Base-by-base conservation (phyloP, 192 early-diverging fungal genomes). In the Phlyctochytrium planicorne region DNA sequence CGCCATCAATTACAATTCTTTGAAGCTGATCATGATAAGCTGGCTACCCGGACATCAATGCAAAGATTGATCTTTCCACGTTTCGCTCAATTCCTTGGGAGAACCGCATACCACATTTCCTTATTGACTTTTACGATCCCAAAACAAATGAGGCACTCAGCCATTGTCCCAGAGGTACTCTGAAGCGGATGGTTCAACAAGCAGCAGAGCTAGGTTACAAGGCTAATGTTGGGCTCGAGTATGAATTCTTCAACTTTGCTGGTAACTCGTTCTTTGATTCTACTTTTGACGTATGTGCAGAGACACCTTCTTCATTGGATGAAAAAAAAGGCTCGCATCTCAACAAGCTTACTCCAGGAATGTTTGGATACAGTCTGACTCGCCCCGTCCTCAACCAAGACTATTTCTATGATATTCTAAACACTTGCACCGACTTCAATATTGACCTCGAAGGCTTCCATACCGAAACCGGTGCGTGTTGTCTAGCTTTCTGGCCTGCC, bases 231-330 rank as follows among this genome's bases (percentile, higher is more conserved):
- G 81, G 89, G 2, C 73, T 89, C 24, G 89, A 91, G 69, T 88
- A 87, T 63, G 90, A 90, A 63, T 94, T 90, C 66, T 94, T 84
- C 75, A 90, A 89, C 68, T 92, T 91, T 72, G 84, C 86, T 78
- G 90, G 90, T 91, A 52, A 30, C 35, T 23, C 24, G 53, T 63
- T n/a, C n/a, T 52, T 32, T 63, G 10, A 63, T 16, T 53, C 24
- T 6, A 36, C 30, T 31, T 62, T 6, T 34, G 6, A 24, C 32
- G 40, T 17, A 35, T 27, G 29, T n/a, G 20, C 69, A 90, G 92
- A 94, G 71, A 90, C 88, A 1, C 84, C 88, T 0, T 79, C 87
- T 10, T 77, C 84, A n/a, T 34, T 94, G 20, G 78, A 68, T 0
- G 76, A 60, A 52, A 92, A 94, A 73, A 70, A 82, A 10, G 84